These are phyloP conservation scores for Adansonia gregorii DNA, from an alignment of 441 rosid species.

Conservation along the genomic window DNA sequence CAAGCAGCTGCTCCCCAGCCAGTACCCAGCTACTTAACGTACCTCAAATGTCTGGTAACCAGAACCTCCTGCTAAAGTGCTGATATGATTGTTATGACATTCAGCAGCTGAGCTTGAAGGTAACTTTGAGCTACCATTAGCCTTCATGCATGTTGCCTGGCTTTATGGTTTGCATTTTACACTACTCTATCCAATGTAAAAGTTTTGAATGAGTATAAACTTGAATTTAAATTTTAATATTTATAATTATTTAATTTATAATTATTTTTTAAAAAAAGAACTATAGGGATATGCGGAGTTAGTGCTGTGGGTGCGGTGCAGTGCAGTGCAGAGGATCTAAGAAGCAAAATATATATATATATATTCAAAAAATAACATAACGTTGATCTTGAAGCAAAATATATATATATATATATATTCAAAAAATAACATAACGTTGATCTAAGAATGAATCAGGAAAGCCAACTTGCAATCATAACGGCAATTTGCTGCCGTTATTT, in stretches of 20 bases:
- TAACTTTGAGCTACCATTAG: background rate
- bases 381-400: background rate
- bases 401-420: background rate
- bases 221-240: too few species aligned
- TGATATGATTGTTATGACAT: too few species aligned
- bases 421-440: background rate
- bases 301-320: background rate
- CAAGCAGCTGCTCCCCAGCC: conserved; percentile 15
- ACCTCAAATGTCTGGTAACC: background rate
- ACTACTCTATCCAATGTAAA: background rate
- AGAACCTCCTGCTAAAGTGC: too few species aligned
- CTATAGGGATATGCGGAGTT: background rate
- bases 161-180: background rate
- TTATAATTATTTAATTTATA: too few species aligned
- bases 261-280: background rate
- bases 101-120: background rate
- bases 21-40: background rate
- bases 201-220: too few species aligned
- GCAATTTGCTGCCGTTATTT: too few species aligned
- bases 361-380: background rate
- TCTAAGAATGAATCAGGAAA: conserved; percentile 5
- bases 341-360: background rate
- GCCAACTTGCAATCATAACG: background rate
- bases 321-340: background rate
- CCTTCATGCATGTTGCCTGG: background rate